Evolutionary conservation across 768 basidiomycete species (phyloP).

Genomic region (Auriscalpium microsporum): DNA sequence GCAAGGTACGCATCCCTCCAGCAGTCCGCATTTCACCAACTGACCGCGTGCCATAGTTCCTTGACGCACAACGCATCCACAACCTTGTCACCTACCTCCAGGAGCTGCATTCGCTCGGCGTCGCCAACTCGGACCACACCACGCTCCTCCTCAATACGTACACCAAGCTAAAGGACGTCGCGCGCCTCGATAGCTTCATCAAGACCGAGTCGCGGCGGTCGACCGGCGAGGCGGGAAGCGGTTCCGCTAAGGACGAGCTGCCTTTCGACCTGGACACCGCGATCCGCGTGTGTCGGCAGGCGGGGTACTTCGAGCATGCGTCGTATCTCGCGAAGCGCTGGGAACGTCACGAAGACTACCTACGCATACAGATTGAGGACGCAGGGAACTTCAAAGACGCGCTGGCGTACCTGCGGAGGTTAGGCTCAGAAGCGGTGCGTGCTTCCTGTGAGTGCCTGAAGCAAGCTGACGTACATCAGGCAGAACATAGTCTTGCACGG

Average conservation of each 20-base stretch:
- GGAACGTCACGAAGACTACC: slow-evolving; percentile 84
- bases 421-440: slow-evolving; percentile 75
- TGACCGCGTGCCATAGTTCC: slow-evolving; percentile 48
- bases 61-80: slow-evolving; percentile 93
- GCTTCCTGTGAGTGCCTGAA: background rate
- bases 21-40: background rate
- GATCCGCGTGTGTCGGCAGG: slow-evolving; percentile 93
- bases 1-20: slow-evolving; percentile 55
- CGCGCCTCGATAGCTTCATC: slow-evolving; percentile 85
- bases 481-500: slow-evolving; percentile 76
- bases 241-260: slow-evolving; percentile 42
- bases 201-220: slow-evolving; percentile 66
- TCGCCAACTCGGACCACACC: slow-evolving; percentile 94
- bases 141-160: slow-evolving; percentile 95
- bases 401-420: slow-evolving; percentile 64
- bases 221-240: slow-evolving; percentile 29
- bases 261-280: slow-evolving; percentile 98
- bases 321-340: slow-evolving; percentile 90
- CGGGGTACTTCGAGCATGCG: slow-evolving; percentile 93
- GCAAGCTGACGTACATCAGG: slow-evolving; percentile 35
- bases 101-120: slow-evolving; percentile 81
- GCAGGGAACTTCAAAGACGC: slow-evolving; percentile 76
- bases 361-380: slow-evolving; percentile 93
- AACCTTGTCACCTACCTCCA: slow-evolving; percentile 94
- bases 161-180: slow-evolving; percentile 90